Evolutionary conservation across 1,284 basidiomycete genomes (phyloP), one percentile per base, ranked within the genome.

Genomic region (Amylostereum areolatum): DNA sequence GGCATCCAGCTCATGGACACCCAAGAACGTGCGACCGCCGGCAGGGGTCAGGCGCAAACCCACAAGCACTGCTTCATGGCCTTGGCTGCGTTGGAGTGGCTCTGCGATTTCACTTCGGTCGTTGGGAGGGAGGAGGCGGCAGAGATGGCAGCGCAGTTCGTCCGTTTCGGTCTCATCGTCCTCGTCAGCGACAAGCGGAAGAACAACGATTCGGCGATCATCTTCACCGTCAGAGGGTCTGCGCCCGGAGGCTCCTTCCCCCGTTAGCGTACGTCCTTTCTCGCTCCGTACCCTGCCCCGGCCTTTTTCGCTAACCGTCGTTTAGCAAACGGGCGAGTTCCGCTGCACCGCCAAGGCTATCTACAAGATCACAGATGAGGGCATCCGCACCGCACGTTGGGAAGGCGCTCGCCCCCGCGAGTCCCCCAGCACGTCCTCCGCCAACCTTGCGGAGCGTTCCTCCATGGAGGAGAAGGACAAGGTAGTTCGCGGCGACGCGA

Each of bases 141-240:
- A 25, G 97, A 99, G 73, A 88, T 98, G 76, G 85, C 91, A 3
- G 97, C 94, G 1, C 97, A 99, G 63, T 98, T 99, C 62, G 94
- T 98, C 43, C 85, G 97, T 39, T 96, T 97, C 61, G 92, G 93
- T 35, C 81, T 96, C 57, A 89, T 99, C 66, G 70, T 74, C 9
- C 74, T 98, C 34, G 90, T 96, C 53, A 89, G 85, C 68, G 88
- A 91, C 66, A 91, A 88, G 73, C 77, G 89, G 56, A 92, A 89
- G 72, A 85, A 85, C 61, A 90, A 88, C 60, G 92, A 96, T 58
- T 86, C 85, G 32, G 87, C 88, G 32, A 85, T 93, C 66, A 89
- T 94, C 59, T 92, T 92, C 65, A 91, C 87, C 27, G 92, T 94
- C 32, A 82, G 88, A 55, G 89, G 89, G n/a, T 81, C 83, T 42